Evolutionary conservation across 768 basidiomycete genomes (phyloP).

Genomic region (Naganishia randhawae): DNA sequence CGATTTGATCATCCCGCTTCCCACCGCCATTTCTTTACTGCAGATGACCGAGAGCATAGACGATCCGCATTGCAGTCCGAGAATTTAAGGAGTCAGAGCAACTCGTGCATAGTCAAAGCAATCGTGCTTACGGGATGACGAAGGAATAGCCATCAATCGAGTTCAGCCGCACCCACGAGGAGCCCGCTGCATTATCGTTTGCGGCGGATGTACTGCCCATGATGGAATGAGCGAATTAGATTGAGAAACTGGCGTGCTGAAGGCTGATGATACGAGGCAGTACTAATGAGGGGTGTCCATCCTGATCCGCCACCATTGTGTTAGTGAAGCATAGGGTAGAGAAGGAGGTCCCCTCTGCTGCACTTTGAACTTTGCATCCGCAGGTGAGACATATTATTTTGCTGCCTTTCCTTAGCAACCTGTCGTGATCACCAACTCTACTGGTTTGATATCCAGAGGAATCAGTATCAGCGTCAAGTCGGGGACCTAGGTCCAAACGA

Average conservation of each 20-base stretch:
- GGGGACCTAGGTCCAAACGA: not conserved
- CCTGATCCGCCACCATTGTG: no score
- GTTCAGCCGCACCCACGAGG: slow-evolving; percentile 26
- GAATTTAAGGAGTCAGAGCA: not conserved
- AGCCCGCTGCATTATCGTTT: not conserved
- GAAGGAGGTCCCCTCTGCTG: no score
- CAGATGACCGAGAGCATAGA: not conserved
- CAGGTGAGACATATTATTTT: no score
- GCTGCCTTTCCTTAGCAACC: no score
- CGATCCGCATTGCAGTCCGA: not conserved
- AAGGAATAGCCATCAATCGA: slow-evolving; percentile 70
- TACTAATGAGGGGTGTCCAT: no score
- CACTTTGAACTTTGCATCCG: no score
- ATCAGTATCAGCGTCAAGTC: not conserved
- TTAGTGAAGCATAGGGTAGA: no score
- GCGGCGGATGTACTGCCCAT: not conserved
- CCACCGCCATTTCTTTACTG: slow-evolving; percentile 61
- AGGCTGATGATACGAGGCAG: not conserved
- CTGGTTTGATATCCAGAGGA: not conserved
- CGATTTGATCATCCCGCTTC: slow-evolving; percentile 75
- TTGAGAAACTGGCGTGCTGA: not conserved
- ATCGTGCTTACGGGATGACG: slow-evolving; percentile 60
- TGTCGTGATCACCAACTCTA: not conserved
- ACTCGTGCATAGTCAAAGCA: not conserved
- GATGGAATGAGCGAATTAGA: not conserved